Evolutionary conservation across 2,329 filamentous ascomycete species (phyloP).

Genomic region (Diaporthe velutina): DNA sequence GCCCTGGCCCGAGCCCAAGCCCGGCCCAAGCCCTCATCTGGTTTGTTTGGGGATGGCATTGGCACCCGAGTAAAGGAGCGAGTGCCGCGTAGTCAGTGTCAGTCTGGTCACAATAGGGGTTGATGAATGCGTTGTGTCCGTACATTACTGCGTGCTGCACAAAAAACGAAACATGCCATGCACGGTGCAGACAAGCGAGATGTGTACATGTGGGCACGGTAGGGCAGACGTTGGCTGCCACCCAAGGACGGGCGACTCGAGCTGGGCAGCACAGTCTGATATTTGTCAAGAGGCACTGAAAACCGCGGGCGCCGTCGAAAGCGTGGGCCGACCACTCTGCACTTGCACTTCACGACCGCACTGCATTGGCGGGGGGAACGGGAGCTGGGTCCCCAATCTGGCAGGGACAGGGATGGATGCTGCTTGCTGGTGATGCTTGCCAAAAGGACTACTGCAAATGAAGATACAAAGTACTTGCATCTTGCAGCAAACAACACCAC

Average conservation of each 20-base stretch:
- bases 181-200: not conserved
- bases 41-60: not conserved
- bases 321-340: slow-evolving; percentile 8
- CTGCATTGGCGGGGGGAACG: slow-evolving; percentile 28
- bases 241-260: slow-evolving; percentile 5
- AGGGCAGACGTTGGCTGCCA: not conserved
- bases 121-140: not conserved
- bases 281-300: slow-evolving; percentile 8
- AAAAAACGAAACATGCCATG: not conserved
- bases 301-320: slow-evolving; percentile 17
- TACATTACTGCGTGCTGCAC: not conserved
- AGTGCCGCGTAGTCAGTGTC: not conserved
- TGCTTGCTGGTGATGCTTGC: not conserved
- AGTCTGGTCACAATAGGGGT: slow-evolving; percentile 1
- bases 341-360: not conserved
- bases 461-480: slow-evolving; percentile 9
- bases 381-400: slow-evolving; percentile 35
- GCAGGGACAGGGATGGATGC: slow-evolving; percentile 17
- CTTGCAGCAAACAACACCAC: slow-evolving; percentile 2
- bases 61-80: not conserved
- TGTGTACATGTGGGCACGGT: not conserved
- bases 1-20: not conserved
- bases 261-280: slow-evolving; percentile 20
- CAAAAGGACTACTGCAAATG: not conserved
- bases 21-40: not conserved